Evolutionary conservation across 2,329 filamentous ascomycete genomes (phyloP), one percentile per base, ranked within the genome.

Genomic region (Phaeophleospora eucalypticola): DNA sequence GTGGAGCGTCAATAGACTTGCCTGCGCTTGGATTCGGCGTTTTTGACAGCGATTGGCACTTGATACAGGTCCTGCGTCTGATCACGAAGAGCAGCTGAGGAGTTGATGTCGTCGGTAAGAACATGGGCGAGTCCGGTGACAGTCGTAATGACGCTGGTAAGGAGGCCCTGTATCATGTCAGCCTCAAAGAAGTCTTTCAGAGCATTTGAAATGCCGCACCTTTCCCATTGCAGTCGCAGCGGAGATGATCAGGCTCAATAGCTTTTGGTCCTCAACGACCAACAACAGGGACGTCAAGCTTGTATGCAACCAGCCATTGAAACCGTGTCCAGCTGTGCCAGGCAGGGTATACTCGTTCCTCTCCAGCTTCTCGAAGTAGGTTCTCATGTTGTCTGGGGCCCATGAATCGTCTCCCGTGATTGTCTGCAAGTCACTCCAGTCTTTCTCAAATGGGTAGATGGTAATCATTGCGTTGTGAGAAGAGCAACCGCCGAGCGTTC

Each of bases 361-460:
- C 63, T 84, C 80, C 41, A 83, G 56, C 49, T 70, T 71, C 41
- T 68, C 58, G 43, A 78, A 81, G 64, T 81, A 79, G 48, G 72
- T 65, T 51, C 78, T 70, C 80, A 84, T 83, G 48, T 78, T 79
- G 1, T 66, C 64, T 0, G 80, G 67, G 0, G 68, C 65, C 81
- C 82, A 85, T 0, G 77, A 78, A 2, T 64, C 54, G 56, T 86
- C 82, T 3, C 81, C 81, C 2, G 82, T 86, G 19, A 83, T 58
- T 9, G 64, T 63, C 3, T 74, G 75, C 46, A 85, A 77, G 55
- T 76, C 66, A 38, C 80, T 70, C 66, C 78, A 85, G 62, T 85
- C 82, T 27, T 72, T 76, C 38, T 76, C 70, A 48, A 79, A 68
- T 0, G 82, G 81, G 49, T 80, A 76, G 18, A 82, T 69, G 15